A percentile compares a stretch with the other conserved stretches of the same genome.
Evolutionary conservation across 2,329 filamentous ascomycete genomes (phyloP).

Genomic region (Spiromastix sp.): DNA sequence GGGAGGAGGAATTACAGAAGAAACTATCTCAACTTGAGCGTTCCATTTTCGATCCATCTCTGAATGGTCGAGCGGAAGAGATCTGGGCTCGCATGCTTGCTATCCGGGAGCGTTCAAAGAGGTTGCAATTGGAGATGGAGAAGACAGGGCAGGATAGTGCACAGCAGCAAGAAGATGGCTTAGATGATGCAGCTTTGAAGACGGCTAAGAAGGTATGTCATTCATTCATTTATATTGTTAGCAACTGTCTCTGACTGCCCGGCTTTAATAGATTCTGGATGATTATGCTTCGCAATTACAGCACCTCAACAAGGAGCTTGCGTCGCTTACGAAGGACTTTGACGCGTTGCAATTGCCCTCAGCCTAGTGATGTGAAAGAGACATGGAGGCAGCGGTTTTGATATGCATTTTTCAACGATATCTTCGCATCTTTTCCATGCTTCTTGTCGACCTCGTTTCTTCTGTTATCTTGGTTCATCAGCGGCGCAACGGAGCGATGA

Average conservation of each 20-base stretch:
- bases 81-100: slow-evolving; percentile 58
- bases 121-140: slow-evolving; percentile 51
- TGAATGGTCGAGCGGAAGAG: slow-evolving; percentile 52
- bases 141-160: slow-evolving; percentile 35
- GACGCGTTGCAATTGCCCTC: slow-evolving; percentile 41
- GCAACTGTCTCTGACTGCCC: not conserved
- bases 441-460: not conserved
- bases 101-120: slow-evolving; percentile 48
- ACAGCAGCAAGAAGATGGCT: slow-evolving; percentile 32
- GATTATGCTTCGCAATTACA: slow-evolving; percentile 41
- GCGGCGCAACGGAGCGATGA: not conserved
- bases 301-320: slow-evolving; percentile 52
- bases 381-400: slow-evolving; percentile 1
- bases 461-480: not conserved
- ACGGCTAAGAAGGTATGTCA: slow-evolving; percentile 48
- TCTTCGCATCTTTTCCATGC: not conserved
- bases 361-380: slow-evolving; percentile 14
- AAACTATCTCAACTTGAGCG: slow-evolving; percentile 49
- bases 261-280: slow-evolving; percentile 42
- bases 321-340: slow-evolving; percentile 49
- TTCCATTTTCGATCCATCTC: slow-evolving; percentile 48
- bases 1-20: slow-evolving; percentile 53
- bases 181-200: slow-evolving; percentile 50
- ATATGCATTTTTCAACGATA: not conserved
- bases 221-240: not conserved